Base-by-base conservation (phyloP, 1,284 basidiomycete genomes). In the Rhodofomes roseus region DNA sequence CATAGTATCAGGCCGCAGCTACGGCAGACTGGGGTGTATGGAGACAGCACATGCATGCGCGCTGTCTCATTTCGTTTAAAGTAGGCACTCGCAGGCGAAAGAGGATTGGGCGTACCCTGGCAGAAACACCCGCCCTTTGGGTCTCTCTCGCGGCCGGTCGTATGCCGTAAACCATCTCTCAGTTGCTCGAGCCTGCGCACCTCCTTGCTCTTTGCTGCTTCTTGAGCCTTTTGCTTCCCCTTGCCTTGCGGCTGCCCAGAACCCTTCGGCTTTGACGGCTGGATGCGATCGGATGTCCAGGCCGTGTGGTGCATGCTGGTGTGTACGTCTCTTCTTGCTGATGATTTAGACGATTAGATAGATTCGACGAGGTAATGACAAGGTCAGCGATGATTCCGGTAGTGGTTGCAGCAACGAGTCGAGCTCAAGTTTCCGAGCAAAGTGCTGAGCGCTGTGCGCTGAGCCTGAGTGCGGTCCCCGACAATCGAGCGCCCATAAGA, bases 51-150 rank as follows among this genome's bases (percentile, higher is more conserved):
- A 61, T 90, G 87, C 41, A 74, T 71, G 55, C 84, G 75, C 1
- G 87, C 88, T 90, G 65, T n/a, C 20, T 22, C 55, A 39, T 6
- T 41, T 31, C 55, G 20, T 29, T 11, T 46, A 3, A 23, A 9
- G 46, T 27, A 6, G 2, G n/a, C 22, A 34, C 4, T 44, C n/a
- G 7, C 20, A 16, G 25, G 29, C 12, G 25, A 14, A 2, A 16
- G 14, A 46, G 4, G 20, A 23, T 20, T 5, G 11, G 57, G 64
- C 70, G 51, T 61, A 85, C 86, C 85, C 76, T 82, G 82, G 65
- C 88, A 90, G 66, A 87, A 90, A 66, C 87, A 90, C 0, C 85
- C 85, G 2, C 83, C 82, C 40, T 79, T 80, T 0, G 82, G 77
- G 69, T 87, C 85, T 61, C 72, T 79, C 40, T 73, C 65, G n/a